These are phyloP conservation scores for Perkinsus olseni DNA, from an alignment of 169 alveolate species.

Conservation along the genomic window DNA sequence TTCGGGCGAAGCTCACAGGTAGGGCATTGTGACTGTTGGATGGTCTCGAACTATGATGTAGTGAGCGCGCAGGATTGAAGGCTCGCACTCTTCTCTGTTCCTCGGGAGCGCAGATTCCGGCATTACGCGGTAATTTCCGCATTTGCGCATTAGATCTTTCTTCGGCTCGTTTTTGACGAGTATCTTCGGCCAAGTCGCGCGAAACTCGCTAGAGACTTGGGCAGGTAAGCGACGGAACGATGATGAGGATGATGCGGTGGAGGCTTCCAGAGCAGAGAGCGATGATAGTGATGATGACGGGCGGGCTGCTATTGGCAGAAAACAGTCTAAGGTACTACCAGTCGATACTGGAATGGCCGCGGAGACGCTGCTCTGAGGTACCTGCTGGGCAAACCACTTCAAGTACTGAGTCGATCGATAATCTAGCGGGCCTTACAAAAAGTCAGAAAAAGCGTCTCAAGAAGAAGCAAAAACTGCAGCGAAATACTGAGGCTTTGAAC, in stretches of 20 bases:
- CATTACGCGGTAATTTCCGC: no score
- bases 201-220: neutral
- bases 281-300: neutral
- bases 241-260: neutral
- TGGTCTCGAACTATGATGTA: no score
- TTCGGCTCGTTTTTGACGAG: no score
- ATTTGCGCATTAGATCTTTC: no score
- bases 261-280: neutral
- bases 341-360: neutral
- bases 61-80: no score
- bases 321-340: neutral
- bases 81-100: no score
- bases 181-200: no score
- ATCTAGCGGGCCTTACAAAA: neutral
- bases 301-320: neutral
- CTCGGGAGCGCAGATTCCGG: no score
- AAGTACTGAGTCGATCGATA: neutral
- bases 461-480: neutral
- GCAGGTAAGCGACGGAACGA: neutral
- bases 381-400: neutral
- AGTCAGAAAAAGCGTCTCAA: neutral
- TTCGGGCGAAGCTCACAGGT: neutral
- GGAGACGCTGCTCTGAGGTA: neutral
- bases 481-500: neutral
- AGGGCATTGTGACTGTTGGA: no score